Evolutionary conservation across 2,329 filamentous ascomycete genomes (phyloP).

Genomic region (Ascochyta lentis): DNA sequence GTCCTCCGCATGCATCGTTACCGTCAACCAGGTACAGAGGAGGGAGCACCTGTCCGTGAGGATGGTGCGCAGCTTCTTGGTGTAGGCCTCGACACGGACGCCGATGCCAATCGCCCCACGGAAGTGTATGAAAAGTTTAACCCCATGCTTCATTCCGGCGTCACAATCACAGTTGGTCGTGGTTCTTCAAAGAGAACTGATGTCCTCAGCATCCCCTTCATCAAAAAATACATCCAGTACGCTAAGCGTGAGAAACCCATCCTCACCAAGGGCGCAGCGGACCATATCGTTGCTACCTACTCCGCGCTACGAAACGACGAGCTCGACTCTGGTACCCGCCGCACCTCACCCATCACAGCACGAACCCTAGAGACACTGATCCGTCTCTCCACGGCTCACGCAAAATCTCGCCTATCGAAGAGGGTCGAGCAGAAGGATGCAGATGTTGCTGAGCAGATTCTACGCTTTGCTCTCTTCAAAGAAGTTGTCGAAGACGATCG

Average conservation of each 20-base stretch:
- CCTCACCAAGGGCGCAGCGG: slow-evolving; percentile 87
- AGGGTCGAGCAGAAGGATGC: slow-evolving; percentile 91
- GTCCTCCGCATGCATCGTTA: slow-evolving; percentile 97
- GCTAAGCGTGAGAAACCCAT: slow-evolving; percentile 91
- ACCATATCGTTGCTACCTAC: slow-evolving; percentile 90
- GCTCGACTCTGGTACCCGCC: slow-evolving; percentile 89
- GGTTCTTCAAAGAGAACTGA: slow-evolving; percentile 79
- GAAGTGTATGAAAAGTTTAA: slow-evolving; percentile 98
- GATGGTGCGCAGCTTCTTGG: slow-evolving; percentile 83
- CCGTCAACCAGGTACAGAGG: slow-evolving; percentile 88
- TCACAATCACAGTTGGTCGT: slow-evolving; percentile 76
- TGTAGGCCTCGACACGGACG: slow-evolving; percentile 80
- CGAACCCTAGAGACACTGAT: slow-evolving; percentile 98
- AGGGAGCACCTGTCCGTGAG: slow-evolving; percentile 92
- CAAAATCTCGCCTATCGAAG: slow-evolving; percentile 87
- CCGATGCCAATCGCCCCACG: slow-evolving; percentile 76
- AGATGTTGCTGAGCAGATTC: slow-evolving; percentile 82
- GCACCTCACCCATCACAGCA: slow-evolving; percentile 93
- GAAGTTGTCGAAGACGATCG: slow-evolving; percentile 83
- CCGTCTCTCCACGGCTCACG: slow-evolving; percentile 93
- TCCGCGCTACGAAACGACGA: slow-evolving; percentile 94
- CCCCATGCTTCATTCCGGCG: slow-evolving; percentile 91
- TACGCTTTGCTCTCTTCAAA: slow-evolving; percentile 96
- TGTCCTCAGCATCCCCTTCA: slow-evolving; percentile 93
- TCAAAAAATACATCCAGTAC: slow-evolving; percentile 99